Conservation (phyloP, 768 basidiomycete species). For the Lanmaoa rubissima region DNA sequence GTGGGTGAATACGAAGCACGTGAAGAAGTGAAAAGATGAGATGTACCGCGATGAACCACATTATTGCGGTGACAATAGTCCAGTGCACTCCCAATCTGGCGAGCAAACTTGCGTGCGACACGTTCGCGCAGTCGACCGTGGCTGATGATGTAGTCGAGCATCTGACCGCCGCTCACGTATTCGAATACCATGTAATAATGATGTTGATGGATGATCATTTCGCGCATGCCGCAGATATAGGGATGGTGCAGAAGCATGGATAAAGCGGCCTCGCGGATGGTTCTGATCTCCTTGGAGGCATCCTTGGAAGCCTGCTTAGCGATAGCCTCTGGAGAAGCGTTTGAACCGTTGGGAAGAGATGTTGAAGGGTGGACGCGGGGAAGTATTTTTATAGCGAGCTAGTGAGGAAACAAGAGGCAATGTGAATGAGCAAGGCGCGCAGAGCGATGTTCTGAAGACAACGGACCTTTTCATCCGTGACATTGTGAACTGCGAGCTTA, state of each 20-base stretch:
- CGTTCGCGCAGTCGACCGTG: slow-evolving; percentile 94
- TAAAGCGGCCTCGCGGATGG: slow-evolving; percentile 91
- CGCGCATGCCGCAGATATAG: slow-evolving; percentile 98
- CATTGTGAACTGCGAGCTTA: slow-evolving; percentile 87
- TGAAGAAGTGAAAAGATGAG: slow-evolving; percentile 4
- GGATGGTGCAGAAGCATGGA: slow-evolving; percentile 97
- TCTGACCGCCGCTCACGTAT: slow-evolving; percentile 98
- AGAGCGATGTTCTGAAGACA: background rate
- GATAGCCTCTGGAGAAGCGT: slow-evolving; percentile 50
- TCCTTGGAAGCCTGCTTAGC: slow-evolving; percentile 87
- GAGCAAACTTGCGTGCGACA: slow-evolving; percentile 94
- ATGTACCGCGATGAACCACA: slow-evolving; percentile 88
- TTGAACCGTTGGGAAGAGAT: slow-evolving; percentile 47
- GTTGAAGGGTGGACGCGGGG: slow-evolving; percentile 73
- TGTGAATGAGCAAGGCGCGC: slow-evolving; percentile 8
- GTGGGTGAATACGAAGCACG: slow-evolving; percentile 7
- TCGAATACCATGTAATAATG: slow-evolving; percentile 99
- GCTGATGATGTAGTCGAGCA: slow-evolving; percentile 99
- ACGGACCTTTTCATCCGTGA: slow-evolving; percentile 89
- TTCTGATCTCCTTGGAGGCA: slow-evolving; percentile 94
- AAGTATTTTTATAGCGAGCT: slow-evolving; percentile 99
- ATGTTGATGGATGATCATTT: slow-evolving; percentile 96
- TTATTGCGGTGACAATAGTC: slow-evolving; percentile 98
- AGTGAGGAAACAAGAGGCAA: slow-evolving; percentile 1
- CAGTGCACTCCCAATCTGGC: slow-evolving; percentile 94